Base-by-base conservation (phyloP, 1,284 basidiomycete species). In the Cystobasidium pallidum region DNA sequence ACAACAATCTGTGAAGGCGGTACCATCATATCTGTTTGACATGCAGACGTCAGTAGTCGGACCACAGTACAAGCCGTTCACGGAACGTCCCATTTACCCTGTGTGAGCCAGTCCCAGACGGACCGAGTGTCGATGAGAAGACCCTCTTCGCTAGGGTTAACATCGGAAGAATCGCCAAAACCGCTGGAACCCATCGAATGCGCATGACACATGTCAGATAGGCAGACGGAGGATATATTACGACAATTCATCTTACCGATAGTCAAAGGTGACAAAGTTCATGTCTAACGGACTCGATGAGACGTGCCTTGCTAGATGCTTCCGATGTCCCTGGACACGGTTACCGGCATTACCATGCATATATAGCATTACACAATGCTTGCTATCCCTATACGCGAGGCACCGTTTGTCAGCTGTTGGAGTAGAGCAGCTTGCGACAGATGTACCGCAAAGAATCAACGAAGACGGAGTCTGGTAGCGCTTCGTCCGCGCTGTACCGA, bases 281-380 rank as follows among this genome's bases (percentile, higher is more conserved):
- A 52, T 45, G 41, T 74, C 45, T 45, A 73, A 30, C 3, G 30
- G 41, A 10, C 7, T 49, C 13, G 68, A 71, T 24, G 61, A 67
- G 32, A 73, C 41, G 45, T 75, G 73, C 11, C 75, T 70, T 7
- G 63, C 77, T 2, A 77, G 66, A 3, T 83, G 84, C 11, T 91
- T 82, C 10, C 92, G 88, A 63, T 84, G 85, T 0, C 82, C 77
- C 6, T 87, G 84, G 0, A 90, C 89, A 17, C 92, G 87, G 0
- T 89, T 91, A 3, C 85, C 90, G 0, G 88, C 90, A 77, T 96
- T 96, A 13, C 94, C 95, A 76, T 98, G 95, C 68, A 95, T 85
- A 81, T 92, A 94, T 30, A 96, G 59, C 49, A 71, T 63, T 2
- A 57, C 41, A 34, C 32, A 49, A 21, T 71, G 68, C 8, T 45